Evolutionary conservation across 2,329 filamentous ascomycete species (phyloP).

Genomic region (Colletotrichum eremochloae): DNA sequence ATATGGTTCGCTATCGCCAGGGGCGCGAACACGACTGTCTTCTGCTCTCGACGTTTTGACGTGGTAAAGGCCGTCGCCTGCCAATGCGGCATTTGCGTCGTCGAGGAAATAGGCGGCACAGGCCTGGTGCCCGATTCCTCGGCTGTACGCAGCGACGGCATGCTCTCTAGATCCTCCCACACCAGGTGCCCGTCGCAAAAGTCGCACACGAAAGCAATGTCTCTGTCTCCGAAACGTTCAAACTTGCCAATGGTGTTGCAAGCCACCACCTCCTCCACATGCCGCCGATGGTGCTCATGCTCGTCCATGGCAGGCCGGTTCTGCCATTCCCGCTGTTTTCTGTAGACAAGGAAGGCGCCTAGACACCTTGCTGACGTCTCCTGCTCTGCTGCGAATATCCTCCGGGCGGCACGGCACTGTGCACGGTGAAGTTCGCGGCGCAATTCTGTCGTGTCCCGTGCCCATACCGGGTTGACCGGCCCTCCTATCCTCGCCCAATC

Average conservation of each 20-base stretch:
- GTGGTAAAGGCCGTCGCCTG: conserved; percentile 61
- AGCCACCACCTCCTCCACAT: conserved; percentile 62
- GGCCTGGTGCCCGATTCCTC: conserved; percentile 22
- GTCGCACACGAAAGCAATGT: conserved; percentile 71
- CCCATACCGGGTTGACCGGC: conserved; percentile 69
- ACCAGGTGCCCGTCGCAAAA: conserved; percentile 72
- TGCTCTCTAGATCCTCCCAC: conserved; percentile 68
- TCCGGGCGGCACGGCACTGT: conserved; percentile 69
- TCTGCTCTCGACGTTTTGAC: conserved; percentile 53
- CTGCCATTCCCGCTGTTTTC: conserved; percentile 59
- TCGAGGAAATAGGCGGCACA: conserved; percentile 30
- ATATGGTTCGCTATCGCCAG: conserved; percentile 71
- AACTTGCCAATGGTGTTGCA: conserved; percentile 69
- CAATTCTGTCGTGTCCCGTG: conserved; percentile 64
- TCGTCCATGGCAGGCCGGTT: conserved; percentile 45
- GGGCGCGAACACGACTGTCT: conserved; percentile 68
- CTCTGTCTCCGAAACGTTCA: conserved; percentile 66
- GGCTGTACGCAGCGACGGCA: conserved; percentile 60
- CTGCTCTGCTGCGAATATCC: conserved; percentile 67
- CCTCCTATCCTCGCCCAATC: conserved; percentile 69
- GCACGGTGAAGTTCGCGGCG: conserved; percentile 67
- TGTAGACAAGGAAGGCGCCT: conserved; percentile 67
- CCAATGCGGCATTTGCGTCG: conserved; percentile 59
- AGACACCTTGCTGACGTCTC: conserved; percentile 64
- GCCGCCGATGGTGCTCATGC: conserved; percentile 54